Percentiles rank a stretch among this genome's conserved stretches.
Conservation (phyloP, 2,329 filamentous ascomycete species). For the Uncinocarpus reesii region DNA sequence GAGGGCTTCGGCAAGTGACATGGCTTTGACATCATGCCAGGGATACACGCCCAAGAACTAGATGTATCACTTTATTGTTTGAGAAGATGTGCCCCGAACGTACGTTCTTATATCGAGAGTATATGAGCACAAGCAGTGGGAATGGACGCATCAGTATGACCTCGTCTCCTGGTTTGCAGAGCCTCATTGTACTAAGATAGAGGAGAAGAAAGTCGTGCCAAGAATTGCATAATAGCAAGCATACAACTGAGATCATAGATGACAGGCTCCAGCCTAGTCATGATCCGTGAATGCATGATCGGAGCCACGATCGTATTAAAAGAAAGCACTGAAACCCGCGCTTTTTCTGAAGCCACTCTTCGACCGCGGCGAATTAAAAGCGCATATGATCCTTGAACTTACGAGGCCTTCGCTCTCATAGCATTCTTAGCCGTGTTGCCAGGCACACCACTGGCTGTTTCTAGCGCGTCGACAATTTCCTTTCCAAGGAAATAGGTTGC, state of each 20-base stretch:
- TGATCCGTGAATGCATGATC: neutral
- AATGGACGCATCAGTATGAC: too few relatives aligned
- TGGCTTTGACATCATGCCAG: neutral
- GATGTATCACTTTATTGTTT: too few relatives aligned
- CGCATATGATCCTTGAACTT: neutral
- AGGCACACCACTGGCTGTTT: conserved; percentile 21
- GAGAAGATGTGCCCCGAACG: too few relatives aligned
- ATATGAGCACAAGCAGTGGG: too few relatives aligned
- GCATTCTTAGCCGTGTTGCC: neutral
- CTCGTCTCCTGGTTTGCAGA: too few relatives aligned
- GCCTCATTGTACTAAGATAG: too few relatives aligned
- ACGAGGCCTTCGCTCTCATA: conserved; percentile 10
- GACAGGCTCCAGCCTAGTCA: too few relatives aligned
- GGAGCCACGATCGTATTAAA: neutral
- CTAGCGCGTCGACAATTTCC: conserved; percentile 53
- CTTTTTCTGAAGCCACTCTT: neutral
- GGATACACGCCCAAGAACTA: neutral
- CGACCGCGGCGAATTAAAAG: neutral
- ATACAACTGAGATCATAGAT: too few relatives aligned
- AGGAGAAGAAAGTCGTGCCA: too few relatives aligned
- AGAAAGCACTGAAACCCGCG: neutral
- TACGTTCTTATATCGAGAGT: too few relatives aligned
- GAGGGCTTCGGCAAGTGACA: neutral
- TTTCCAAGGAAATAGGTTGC: conserved; percentile 50
- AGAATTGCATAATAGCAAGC: too few relatives aligned